phyloP scores from a whole-genome alignment of 371 early-diverging fungal genomes.

The Encephalitozoon romaleae region DNA sequence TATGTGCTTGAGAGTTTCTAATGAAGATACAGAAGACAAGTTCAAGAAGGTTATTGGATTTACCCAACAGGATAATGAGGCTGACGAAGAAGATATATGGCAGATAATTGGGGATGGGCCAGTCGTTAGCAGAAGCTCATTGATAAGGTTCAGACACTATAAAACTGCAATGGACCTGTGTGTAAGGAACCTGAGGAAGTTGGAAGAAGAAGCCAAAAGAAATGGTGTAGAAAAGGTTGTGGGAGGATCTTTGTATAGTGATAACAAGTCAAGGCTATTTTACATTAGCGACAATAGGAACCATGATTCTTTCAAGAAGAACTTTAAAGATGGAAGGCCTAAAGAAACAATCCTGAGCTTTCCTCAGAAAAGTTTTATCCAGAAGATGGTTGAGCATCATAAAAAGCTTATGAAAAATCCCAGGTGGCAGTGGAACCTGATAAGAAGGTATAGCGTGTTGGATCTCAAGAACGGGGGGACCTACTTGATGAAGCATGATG shows the following conservation, averaged over 20 bases:
- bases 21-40: slow-evolving; percentile 4
- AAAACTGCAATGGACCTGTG: slow-evolving; percentile 17
- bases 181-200: not conserved
- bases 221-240: not conserved
- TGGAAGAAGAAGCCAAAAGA: not conserved
- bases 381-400: not conserved
- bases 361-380: not conserved
- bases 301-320: slow-evolving; percentile 20
- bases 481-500: not conserved
- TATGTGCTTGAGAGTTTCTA: not conserved
- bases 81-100: slow-evolving; percentile 22
- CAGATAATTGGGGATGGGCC: not conserved
- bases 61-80: not conserved
- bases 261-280: slow-evolving; percentile 8
- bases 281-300: slow-evolving; percentile 23
- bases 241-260: slow-evolving; percentile 7
- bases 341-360: not conserved
- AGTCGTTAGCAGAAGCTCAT: not conserved
- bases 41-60: slow-evolving; percentile 2
- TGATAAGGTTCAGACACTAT: slow-evolving; percentile 1
- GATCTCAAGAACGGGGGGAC: not conserved
- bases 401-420: not conserved
- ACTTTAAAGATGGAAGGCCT: slow-evolving; percentile 1
- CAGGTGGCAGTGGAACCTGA: not conserved
- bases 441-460: not conserved